Base-by-base conservation (phyloP, 164 flowering plant genomes). In the Aristolochia californica region DNA sequence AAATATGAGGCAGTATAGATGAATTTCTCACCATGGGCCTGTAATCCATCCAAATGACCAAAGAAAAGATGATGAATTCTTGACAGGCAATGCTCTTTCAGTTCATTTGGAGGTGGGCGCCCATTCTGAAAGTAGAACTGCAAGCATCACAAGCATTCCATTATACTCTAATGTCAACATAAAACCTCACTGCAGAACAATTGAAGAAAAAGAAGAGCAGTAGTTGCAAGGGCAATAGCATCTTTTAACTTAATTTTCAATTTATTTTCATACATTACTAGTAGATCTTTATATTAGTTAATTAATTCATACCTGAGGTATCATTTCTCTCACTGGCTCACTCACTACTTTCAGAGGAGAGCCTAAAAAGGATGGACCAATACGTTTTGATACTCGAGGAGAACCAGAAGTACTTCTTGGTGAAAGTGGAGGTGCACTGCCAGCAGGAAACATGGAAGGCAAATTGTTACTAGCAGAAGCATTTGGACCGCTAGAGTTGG, bases 121-220 rank as follows among this genome's bases (percentile, higher is more conserved):
- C 96, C 99, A 87, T 94, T 82, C 70, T 73, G 82, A 66, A 90
- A 94, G 71, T 85, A 94, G 70, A 94, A 94, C 99, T 94, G 84
- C 83, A 81, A 74, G 60, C 43, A 55, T 60, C 27, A 22, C n/a
- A 71, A 64, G 57, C 11, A n/a, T 40, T 47, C 22, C 28, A 40
- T 62, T 40, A 55, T 50, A 48, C 47, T 53, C 23, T 34, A 34
- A 0, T 23, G 27, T 50, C 54, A 50, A 50, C 54, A 50, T 4
- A 20, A 34, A 34, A 34, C 40, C 40, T 34, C 40, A 3, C 40
- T 34, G 7, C 40, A 34, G 40, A 34, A 34, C 10, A 34, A 7
- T 34, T 34, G 40, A 34, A 34, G 40, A 34, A 40, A 20, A 21
- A 56, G 30, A 43, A 21, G 21, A 13, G 23, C 14, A 10, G 14